Percentiles rank a stretch among this genome's conserved stretches.
Conservation (phyloP, 2,329 filamentous ascomycete species). For the Ploettnerulaceae sp. region DNA sequence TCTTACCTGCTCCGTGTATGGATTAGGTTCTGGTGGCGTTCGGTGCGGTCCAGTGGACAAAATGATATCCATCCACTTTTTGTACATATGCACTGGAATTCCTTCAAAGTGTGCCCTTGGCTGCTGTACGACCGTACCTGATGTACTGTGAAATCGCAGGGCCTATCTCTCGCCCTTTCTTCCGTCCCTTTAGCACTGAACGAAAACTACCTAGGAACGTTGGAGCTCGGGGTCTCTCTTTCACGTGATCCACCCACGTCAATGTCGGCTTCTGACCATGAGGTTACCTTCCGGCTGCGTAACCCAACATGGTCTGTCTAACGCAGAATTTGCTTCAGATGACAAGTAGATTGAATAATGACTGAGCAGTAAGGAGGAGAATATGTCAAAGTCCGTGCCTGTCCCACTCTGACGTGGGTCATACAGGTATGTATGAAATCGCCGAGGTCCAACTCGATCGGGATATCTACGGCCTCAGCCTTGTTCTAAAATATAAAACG, state of each 20-base stretch:
- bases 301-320: too few relatives aligned
- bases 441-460: conserved; percentile 2
- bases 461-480: neutral
- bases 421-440: neutral
- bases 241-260: neutral
- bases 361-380: too few relatives aligned
- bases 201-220: too few relatives aligned
- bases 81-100: neutral
- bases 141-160: too few relatives aligned
- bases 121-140: neutral
- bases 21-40: neutral
- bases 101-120: neutral
- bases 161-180: too few relatives aligned
- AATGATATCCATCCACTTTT: neutral
- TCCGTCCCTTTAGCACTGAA: too few relatives aligned
- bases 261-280: too few relatives aligned
- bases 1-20: too few relatives aligned
- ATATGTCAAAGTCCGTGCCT: conserved; percentile 23
- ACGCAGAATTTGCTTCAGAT: neutral
- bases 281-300: too few relatives aligned
- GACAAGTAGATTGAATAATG: neutral
- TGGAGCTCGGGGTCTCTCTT: neutral
- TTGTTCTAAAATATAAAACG: conserved; percentile 1
- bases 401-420: neutral
- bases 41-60: neutral